A percentile compares a stretch with the other conserved stretches of the same genome.
phyloP scores from a whole-genome alignment of 2,329 filamentous ascomycete genomes.

The Penicillium sp. region DNA sequence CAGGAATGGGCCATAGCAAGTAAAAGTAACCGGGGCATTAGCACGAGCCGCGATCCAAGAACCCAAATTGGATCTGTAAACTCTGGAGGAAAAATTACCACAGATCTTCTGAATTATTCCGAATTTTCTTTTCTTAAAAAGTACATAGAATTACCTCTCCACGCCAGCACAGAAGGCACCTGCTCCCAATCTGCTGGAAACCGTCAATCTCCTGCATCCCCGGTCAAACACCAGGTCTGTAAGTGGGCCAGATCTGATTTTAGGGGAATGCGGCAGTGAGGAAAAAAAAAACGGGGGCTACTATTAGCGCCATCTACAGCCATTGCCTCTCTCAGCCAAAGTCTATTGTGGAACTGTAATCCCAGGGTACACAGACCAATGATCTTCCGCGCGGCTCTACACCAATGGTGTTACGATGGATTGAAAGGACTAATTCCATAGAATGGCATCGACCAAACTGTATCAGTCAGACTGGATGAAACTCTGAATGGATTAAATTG shows the following conservation, averaged over 20 bases:
- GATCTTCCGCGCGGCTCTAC: slow-evolving; percentile 28
- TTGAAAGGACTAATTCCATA: not conserved
- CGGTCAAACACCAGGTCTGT: slow-evolving; percentile 15
- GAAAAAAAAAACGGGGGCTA: not conserved
- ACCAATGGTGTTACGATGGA: slow-evolving; percentile 13
- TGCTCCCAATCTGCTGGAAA: slow-evolving; percentile 23
- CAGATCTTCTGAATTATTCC: not conserved
- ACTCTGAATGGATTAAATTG: too few relatives aligned
- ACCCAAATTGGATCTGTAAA: slow-evolving; percentile 22
- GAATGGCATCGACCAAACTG: too few relatives aligned
- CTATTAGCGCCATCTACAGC: not conserved
- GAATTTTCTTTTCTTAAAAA: not conserved
- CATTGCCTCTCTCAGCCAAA: not conserved
- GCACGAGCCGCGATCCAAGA: slow-evolving; percentile 15
- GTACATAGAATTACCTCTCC: not conserved
- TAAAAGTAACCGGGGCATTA: slow-evolving; percentile 17
- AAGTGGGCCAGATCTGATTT: slow-evolving; percentile 3
- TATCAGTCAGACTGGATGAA: too few relatives aligned
- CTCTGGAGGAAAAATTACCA: not conserved
- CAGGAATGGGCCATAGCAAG: slow-evolving; percentile 8
- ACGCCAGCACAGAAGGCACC: slow-evolving; percentile 27
- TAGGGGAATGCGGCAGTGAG: not conserved
- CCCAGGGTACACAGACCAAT: slow-evolving; percentile 31
- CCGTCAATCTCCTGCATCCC: slow-evolving; percentile 21
- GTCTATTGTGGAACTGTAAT: not conserved